phyloP scores from a whole-genome alignment of 768 basidiomycete genomes.

The Leucosporidium creatinivorum region DNA sequence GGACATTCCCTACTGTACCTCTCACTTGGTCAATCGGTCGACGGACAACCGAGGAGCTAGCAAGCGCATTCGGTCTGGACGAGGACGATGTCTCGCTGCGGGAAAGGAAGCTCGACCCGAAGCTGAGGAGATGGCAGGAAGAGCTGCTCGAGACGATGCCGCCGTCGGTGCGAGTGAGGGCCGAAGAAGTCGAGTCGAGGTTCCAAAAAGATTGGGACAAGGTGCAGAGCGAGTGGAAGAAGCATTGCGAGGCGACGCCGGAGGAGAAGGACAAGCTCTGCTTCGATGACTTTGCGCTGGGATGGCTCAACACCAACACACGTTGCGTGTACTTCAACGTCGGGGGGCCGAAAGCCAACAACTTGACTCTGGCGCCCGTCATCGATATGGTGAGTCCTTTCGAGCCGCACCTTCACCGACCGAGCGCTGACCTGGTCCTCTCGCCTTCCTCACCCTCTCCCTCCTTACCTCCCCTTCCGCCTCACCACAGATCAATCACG shows the following conservation, averaged over 20 bases:
- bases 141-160: slow-evolving; percentile 50
- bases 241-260: slow-evolving; percentile 27
- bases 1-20: slow-evolving; percentile 68
- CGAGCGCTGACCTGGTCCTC: too few species aligned
- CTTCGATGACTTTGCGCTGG: slow-evolving; percentile 65
- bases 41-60: slow-evolving; percentile 1
- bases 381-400: slow-evolving; percentile 58
- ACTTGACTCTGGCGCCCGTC: slow-evolving; percentile 79
- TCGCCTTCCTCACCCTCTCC: slow-evolving; percentile 1
- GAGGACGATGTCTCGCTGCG: slow-evolving; percentile 30
- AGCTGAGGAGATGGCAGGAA: slow-evolving; percentile 27
- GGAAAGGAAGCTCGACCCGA: slow-evolving; percentile 39
- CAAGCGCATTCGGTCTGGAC: not conserved
- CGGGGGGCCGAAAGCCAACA: slow-evolving; percentile 55
- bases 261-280: slow-evolving; percentile 25
- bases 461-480: slow-evolving; percentile 3
- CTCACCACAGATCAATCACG: slow-evolving; percentile 29
- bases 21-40: slow-evolving; percentile 55
- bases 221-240: slow-evolving; percentile 35
- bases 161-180: slow-evolving; percentile 44
- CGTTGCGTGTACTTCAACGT: slow-evolving; percentile 72
- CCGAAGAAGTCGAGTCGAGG: slow-evolving; percentile 47
- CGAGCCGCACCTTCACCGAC: too few species aligned
- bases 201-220: slow-evolving; percentile 57
- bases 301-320: slow-evolving; percentile 92